Base-by-base conservation (phyloP, 768 basidiomycete species). In the Lactarius akahatsu region DNA sequence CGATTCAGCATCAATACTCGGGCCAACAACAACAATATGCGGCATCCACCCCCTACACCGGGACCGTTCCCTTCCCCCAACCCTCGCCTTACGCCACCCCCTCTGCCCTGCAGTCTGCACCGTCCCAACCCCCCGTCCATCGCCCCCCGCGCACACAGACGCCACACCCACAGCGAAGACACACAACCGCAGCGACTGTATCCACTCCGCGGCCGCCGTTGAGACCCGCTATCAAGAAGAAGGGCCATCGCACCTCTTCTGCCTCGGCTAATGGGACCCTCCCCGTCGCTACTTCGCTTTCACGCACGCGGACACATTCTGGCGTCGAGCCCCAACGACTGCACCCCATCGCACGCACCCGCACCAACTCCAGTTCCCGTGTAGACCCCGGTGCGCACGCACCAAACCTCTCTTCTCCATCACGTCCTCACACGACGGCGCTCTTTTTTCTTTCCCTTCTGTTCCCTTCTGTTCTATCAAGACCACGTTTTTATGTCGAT, bases 401-500 rank as follows among this genome's bases (percentile, higher is more conserved):
- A 34, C 40, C 11, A 32, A 13, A 16, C 28, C 40, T 40, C 15
- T 58, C 28, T 52, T 45, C 30, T n/a, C 38, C 56, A 57, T 40
- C 56, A 55, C 43, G 41, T 50, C 61, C 52, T 59, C 26, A 47
- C 26, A 47, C 63, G 34, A 59, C 58, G 18, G n/a, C 52, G 30
- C 36, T n/a, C 10, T 62, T 57, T 55, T 60, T 59, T 36, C 10
- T 62, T 16, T 41, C 23, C 45, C 40, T 40, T 55, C 20, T 16
- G 1, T 40, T 16, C 40, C 32, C 28, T 32, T 61, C 26, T 23
- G 47, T 28, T 47, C 58, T 59, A n/a, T 61, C 65, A 58, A 92
- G 90, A 85, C 69, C 89, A 92, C 72, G 80, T 91, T 78, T 87
- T 91, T 72, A 78, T 92, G 57, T 84, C 87, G 28, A 85, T 92